Evolutionary conservation across 2,329 filamentous ascomycete species (phyloP).

Genomic region (Didymella sp.): DNA sequence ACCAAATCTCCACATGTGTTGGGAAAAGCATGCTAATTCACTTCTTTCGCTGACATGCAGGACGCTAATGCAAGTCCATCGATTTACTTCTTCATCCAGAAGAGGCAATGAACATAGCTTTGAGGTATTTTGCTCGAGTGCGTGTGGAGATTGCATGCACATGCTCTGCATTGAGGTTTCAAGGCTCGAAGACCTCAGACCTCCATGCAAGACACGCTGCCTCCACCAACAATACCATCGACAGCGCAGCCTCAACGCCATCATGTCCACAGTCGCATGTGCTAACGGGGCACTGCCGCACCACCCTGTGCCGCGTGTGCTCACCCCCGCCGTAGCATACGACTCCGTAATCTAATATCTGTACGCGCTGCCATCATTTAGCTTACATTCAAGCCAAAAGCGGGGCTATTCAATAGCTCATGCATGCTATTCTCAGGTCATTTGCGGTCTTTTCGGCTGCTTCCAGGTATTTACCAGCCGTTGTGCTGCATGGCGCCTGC

Average conservation of each 20-base stretch:
- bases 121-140: constrained; percentile 12
- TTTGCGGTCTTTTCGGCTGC: constrained; percentile 38
- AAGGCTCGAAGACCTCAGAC: background rate
- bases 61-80: constrained; percentile 22
- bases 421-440: constrained; percentile 35
- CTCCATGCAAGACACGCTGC: constrained; percentile 1
- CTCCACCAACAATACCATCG: background rate
- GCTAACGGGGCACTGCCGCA: background rate
- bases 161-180: constrained; percentile 9
- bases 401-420: constrained; percentile 38
- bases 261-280: background rate
- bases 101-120: constrained; percentile 21
- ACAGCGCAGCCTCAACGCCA: constrained; percentile 1
- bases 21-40: constrained; percentile 29
- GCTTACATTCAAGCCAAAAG: constrained; percentile 38
- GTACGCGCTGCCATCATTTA: constrained; percentile 38
- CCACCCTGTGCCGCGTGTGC: constrained; percentile 5
- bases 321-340: constrained; percentile 8
- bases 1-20: constrained; percentile 12
- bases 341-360: constrained; percentile 24
- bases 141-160: constrained; percentile 1
- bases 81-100: constrained; percentile 1
- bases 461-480: constrained; percentile 37
- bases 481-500: constrained; percentile 30
- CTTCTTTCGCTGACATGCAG: constrained; percentile 35